Evolutionary conservation across 2,329 filamentous ascomycete genomes (phyloP), one percentile per base, ranked within the genome.

Genomic region (Alternaria gansuensis): DNA sequence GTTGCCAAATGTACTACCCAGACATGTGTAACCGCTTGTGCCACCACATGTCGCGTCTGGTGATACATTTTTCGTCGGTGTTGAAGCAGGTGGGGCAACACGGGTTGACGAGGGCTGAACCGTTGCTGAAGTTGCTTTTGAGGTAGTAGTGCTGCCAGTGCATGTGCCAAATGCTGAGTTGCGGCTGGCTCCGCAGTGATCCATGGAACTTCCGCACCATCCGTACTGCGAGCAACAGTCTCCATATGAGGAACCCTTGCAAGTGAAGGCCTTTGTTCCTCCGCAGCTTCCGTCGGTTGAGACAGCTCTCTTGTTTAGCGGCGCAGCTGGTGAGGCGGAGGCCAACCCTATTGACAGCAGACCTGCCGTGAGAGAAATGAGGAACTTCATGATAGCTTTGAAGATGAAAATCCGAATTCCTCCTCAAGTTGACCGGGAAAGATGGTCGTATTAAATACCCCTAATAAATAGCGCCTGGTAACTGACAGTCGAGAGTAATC

Each of bases 171-270:
- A 77, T 4, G 51, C 44, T 26, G 31, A 48, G 31, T 48, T 48
- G 21, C 44, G 36, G 31, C 1, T n/a, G 17, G 66, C 64, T 36
- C 62, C 68, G 57, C 75, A 77, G 59, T 77, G 70, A 21, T 52
- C 73, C 8, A 52, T 60, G 4, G 29, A 48, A 3, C 23, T 65
- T 24, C 75, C 75, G 54, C 82, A 83, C 59, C 68, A 74, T 26
- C 79, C 79, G 54, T 73, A 76, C 54, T 68, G 70, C 14, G 79
- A 81, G 68, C 81, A 83, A 66, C 81, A 82, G 55, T 78, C 66
- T 2, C 80, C 80, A 54, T 77, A 81, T 9, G 62, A 48, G 59
- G 77, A 80, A n/a, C 79, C 80, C 36, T 72, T 63, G 61, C 81
- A 82, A 26, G 79, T 82, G 59, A 76, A 76, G 17, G 76, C 77